These are phyloP conservation scores for Boletus pseudo-olivaceus DNA, from an alignment of 768 basidiomycete genomes.

Conservation along the genomic window DNA sequence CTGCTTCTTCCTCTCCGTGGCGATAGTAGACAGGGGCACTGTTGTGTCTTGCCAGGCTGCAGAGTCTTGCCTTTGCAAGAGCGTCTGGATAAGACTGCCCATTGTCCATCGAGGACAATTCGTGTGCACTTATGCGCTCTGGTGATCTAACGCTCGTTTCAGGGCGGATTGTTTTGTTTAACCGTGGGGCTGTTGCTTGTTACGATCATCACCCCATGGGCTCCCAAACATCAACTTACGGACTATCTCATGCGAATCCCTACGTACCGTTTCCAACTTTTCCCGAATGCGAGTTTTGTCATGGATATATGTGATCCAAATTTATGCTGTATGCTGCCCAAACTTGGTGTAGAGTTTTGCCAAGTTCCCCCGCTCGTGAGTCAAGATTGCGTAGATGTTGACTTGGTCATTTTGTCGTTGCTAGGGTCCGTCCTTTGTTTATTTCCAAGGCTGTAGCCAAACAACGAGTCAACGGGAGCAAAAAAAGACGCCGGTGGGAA, in stretches of 20 bases:
- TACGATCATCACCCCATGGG: conserved; percentile 9
- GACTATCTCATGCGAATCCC: conserved; percentile 27
- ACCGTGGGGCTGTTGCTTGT: conserved; percentile 15
- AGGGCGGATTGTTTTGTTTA: conserved; percentile 22
- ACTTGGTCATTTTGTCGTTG: conserved; percentile 1
- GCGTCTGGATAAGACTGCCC: conserved; percentile 14
- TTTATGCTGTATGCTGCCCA: conserved; percentile 2
- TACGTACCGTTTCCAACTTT: conserved; percentile 23
- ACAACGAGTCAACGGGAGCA: neutral
- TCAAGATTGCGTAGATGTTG: conserved; percentile 7
- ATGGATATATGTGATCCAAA: conserved; percentile 9
- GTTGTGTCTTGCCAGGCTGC: conserved; percentile 23
- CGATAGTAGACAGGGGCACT: conserved; percentile 20
- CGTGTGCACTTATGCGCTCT: conserved; percentile 24
- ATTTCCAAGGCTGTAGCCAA: conserved; percentile 15
- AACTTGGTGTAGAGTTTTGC: neutral
- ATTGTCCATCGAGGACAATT: conserved; percentile 23
- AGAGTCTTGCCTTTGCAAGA: conserved; percentile 21
- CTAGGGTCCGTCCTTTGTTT: conserved; percentile 8
- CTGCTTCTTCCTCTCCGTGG: conserved; percentile 17
- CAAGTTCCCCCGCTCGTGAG: conserved; percentile 13
- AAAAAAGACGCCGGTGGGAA: neutral
- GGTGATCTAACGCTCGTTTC: conserved; percentile 16
- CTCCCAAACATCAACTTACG: conserved; percentile 16
- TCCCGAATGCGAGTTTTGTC: conserved; percentile 11